Conservation (phyloP, 805 yeast genomes). For the Ogataea haglerorum region DNA sequence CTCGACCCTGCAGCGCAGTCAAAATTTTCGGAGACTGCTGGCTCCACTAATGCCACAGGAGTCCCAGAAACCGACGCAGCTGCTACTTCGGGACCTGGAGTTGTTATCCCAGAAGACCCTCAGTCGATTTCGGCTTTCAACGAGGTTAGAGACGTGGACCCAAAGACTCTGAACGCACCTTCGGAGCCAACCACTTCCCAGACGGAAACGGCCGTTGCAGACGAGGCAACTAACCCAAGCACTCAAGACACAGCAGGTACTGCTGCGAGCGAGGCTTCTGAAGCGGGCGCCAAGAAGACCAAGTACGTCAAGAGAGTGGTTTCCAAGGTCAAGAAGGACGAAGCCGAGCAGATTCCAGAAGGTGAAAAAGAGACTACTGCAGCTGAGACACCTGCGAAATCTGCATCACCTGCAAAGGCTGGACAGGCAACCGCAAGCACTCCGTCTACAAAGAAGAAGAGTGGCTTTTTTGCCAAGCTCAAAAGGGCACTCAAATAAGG, state of each 20-base stretch:
- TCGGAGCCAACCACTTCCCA: conserved; percentile 12
- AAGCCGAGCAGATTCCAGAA: conserved; percentile 11
- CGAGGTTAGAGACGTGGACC: conserved; percentile 53
- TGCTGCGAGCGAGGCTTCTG: conserved; percentile 13
- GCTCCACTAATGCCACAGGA: conserved; percentile 38
- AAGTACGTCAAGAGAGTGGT: conserved; percentile 33
- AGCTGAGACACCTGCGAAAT: conserved; percentile 5
- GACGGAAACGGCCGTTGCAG: neutral
- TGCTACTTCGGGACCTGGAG: conserved; percentile 26
- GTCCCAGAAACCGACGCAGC: neutral
- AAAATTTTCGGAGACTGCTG: conserved; percentile 41
- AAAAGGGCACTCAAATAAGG: conserved; percentile 37
- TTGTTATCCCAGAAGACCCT: conserved; percentile 22
- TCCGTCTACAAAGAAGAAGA: conserved; percentile 34
- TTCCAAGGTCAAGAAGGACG: conserved; percentile 30
- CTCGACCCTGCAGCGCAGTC: conserved; percentile 28
- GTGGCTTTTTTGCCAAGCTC: conserved; percentile 40
- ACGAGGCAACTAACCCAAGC: neutral
- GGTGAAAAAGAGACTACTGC: neutral
- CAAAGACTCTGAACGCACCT: conserved; percentile 52
- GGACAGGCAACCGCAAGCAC: conserved; percentile 11
- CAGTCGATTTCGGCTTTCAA: conserved; percentile 51
- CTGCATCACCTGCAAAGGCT: conserved; percentile 7
- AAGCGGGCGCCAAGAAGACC: conserved; percentile 19
- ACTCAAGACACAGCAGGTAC: conserved; percentile 13